Evolutionary conservation across 2,329 filamentous ascomycete species (phyloP), one percentile per base, ranked within the genome.

Genomic region (Chalaropsis thielavioides): DNA sequence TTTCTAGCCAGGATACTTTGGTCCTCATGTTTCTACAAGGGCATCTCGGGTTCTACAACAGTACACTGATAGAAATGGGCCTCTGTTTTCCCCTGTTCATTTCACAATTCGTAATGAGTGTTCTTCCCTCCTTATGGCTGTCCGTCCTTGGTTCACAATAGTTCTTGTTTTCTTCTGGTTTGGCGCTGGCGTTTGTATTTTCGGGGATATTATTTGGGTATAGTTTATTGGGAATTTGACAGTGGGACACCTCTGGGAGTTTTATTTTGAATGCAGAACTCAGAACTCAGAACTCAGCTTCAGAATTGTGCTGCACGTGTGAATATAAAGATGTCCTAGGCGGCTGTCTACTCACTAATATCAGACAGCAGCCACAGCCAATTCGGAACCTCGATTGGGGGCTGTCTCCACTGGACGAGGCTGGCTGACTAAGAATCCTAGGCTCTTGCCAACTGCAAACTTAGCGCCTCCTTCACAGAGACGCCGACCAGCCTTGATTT

Each of bases 401-500:
- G 22, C 19, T 22, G 35, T 11, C 22, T 22, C 40, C 24, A 62
- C 22, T 62, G 41, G 10, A 35, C 22, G 10, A 31, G 27, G 38
- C 44, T 27, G 5, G 63, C 43, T 67, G 44, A 67, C 65, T 67
- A 67, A 67, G 62, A 38, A 22, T 31, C 11, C 15, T n/a, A 17
- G n/a, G 35, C n/a, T 60, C 27, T 19, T 38, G 31, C 22, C 35
- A 51, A 40, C 49, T 49, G 43, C 38, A 27, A 49, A 40, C 58
- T 46, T 43, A 38, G 51, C 17, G 40, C 27, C 38, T 56, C 35
- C 6, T n/a, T 38, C 35, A 17, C 35, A 62, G 43, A 27, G 22
- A 31, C 24, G n/a, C 38, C 10, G 61, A 7, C 27, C 41, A 67
- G 65, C 59, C 65, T 62, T 67, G 61, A 62, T 64, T 67, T 63